Conservation (phyloP, 495 filamentous ascomycete genomes). For the Podospora appendiculata region DNA sequence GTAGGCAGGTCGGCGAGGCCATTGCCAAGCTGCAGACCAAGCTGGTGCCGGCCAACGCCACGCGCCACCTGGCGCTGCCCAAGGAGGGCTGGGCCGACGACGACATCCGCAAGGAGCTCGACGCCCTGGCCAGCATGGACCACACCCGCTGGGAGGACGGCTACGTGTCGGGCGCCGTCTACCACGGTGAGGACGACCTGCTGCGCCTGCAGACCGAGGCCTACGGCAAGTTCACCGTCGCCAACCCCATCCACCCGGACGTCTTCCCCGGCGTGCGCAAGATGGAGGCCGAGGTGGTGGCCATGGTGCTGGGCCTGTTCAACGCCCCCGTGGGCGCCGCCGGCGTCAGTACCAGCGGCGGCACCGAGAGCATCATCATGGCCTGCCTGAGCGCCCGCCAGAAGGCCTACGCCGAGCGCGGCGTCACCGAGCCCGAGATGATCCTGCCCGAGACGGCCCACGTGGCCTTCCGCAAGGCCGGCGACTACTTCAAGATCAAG, state of each 20-base stretch:
- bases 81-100: conserved; percentile 80
- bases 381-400: conserved; percentile 81
- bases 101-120: conserved; percentile 71
- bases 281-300: conserved; percentile 98
- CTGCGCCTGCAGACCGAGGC: conserved; percentile 83
- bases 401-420: conserved; percentile 76
- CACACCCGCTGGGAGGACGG: conserved; percentile 97
- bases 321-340: conserved; percentile 78
- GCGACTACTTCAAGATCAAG: conserved; percentile 91
- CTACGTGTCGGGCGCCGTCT: conserved; percentile 88
- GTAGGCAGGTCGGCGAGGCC: conserved; percentile 70
- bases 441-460: conserved; percentile 93
- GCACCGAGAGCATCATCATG: conserved; percentile 95
- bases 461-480: conserved; percentile 93
- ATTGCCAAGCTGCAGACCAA: conserved; percentile 71
- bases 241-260: conserved; percentile 99
- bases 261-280: conserved; percentile 97
- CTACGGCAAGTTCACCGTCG: conserved; percentile 84
- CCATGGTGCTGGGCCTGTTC: conserved; percentile 91
- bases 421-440: conserved; percentile 94
- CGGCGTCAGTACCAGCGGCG: conserved; percentile 86
- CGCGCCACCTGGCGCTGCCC: conserved; percentile 68
- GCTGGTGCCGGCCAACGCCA: conserved; percentile 67
- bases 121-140: conserved; percentile 72
- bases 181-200: conserved; percentile 84